Evolutionary conservation across 805 yeast species (phyloP), one percentile per base, ranked within the genome.

Genomic region (Metschnikowia henanensis): DNA sequence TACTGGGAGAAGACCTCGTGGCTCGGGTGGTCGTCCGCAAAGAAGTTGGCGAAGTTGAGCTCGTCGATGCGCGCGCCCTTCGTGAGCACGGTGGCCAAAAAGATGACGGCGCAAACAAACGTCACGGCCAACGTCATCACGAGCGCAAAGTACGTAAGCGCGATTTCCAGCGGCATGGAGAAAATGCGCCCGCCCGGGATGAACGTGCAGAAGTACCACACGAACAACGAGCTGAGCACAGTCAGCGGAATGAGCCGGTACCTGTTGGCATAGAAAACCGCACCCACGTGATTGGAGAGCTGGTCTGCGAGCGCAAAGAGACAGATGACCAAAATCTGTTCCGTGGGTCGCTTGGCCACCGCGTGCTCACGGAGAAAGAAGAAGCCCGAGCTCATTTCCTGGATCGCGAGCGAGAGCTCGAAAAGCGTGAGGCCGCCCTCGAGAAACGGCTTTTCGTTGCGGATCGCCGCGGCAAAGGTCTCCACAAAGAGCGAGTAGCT

Each of bases 381-480:
- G 34, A 60, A 50, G 2, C 62, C 65, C 18, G 72, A 69, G 58
- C 76, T 84, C 45, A 76, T 81, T 53, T 86, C 94, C 55, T 85
- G 91, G 57, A 84, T 84, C 10, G 88, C 87, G 13, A 84, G 60
- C 4, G 92, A 83, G 54, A 81, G 84, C 59, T 87, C 94, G 62
- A 86, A 84, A 28, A 86, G 64, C 0, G 94, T 82, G 50, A 85
- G 67, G 0, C 88, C 88, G 13, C 83, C 76, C 43, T 84, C 91
- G 17, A 79, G 74, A 43, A 74, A 70, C 6, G 88, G 85, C 33
- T 68, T 68, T 30, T 49, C 50, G 8, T 86, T 87, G 43, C 75
- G 72, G 7, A 80, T 70, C 21, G 77, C 79, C 3, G 84, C 70
- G 8, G 80, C 68, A 53, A 84, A 81, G 0, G 88, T 80, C 61